These are phyloP conservation scores for Cephalotrichum gorgonifer DNA, from an alignment of 2,329 filamentous ascomycete species.

Conservation along the genomic window DNA sequence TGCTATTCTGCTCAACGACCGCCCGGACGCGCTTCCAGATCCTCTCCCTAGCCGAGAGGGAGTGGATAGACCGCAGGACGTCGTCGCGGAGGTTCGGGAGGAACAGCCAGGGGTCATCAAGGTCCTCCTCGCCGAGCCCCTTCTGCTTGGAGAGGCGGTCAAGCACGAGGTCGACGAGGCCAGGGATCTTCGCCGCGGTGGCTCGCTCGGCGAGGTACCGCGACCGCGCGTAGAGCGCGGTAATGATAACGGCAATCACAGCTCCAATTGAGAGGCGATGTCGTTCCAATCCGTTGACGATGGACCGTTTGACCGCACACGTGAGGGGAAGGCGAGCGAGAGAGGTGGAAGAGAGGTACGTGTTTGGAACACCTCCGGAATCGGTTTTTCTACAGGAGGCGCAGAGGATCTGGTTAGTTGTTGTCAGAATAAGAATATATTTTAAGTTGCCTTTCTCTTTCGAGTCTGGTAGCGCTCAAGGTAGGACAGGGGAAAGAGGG, in stretches of 20 bases:
- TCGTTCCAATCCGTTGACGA: slow-evolving; percentile 73
- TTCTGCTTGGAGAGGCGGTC: slow-evolving; percentile 77
- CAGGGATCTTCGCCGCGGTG: slow-evolving; percentile 64
- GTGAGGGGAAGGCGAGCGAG: slow-evolving; percentile 82
- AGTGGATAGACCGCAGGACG: slow-evolving; percentile 73
- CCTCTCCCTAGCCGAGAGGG: slow-evolving; percentile 61
- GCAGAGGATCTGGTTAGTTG: slow-evolving; percentile 75
- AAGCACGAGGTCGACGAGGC: slow-evolving; percentile 74
- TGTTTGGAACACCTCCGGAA: slow-evolving; percentile 50
- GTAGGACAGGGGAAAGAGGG: slow-evolving; percentile 8
- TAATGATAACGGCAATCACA: slow-evolving; percentile 39
- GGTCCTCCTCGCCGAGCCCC: slow-evolving; percentile 57
- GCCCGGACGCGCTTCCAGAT: slow-evolving; percentile 76
- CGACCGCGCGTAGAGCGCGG: slow-evolving; percentile 52
- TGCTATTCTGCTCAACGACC: slow-evolving; percentile 89
- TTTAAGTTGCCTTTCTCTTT: background rate
- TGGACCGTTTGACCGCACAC: slow-evolving; percentile 68
- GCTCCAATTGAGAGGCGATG: slow-evolving; percentile 76
- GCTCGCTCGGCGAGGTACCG: slow-evolving; percentile 52
- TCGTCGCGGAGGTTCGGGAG: slow-evolving; percentile 87
- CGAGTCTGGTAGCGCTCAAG: too few relatives aligned
- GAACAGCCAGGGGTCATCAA: slow-evolving; percentile 71
- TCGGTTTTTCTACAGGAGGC: slow-evolving; percentile 60
- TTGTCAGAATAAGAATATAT: slow-evolving; percentile 37
- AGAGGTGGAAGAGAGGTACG: slow-evolving; percentile 71